Base-by-base conservation (phyloP, 2,329 filamentous ascomycete genomes). In the Sporothrix globosa region DNA sequence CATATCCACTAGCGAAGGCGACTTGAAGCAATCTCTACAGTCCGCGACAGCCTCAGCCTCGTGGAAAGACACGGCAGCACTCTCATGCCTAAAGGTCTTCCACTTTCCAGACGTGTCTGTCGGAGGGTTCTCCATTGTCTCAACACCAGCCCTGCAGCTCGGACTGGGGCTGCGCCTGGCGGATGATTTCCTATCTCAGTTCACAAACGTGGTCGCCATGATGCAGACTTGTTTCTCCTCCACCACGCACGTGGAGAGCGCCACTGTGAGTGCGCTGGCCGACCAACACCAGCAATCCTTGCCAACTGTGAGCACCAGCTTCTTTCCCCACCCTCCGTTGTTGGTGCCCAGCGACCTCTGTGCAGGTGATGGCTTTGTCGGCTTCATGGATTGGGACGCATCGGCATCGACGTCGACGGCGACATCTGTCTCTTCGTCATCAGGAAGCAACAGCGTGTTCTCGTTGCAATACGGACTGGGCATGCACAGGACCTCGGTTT, bases 151-250 rank as follows among this genome's bases (percentile, higher is more conserved):
- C n/a, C 75, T 82, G 46, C 81, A 82, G 71, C 81, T 82, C 78
- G 81, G 78, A 13, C 76, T 83, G 24, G 81, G 81, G 2, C 76
- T 82, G 41, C 80, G 82, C 72, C 75, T 83, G n/a, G 81, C 79
- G 5, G 80, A 82, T 70, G 80, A 81, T 73, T 81, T 82, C 54
- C 75, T 82, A 17, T 75, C 74, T 41, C 77, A 79, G 41, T 77
- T 82, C 21, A 30, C 44, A 1, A 54, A 69, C 46, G 27, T 50
- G 3, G 21, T 70, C 14, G 63, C 56, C 19, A 10, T 24, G 21
- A 34, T 68, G 34, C 67, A 69, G 54, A 70, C 5, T 19, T 63
- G 48, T 56, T 68, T 70, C 34, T 11, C 53, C 27, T 3, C 54
- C 41, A 11, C 54, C 4, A 24, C 17, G 9, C 14, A 19, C 5